Evolutionary conservation across 1,284 basidiomycete species (phyloP), one percentile per base, ranked within the genome.

Genomic region (Trichosporon coremiiforme): DNA sequence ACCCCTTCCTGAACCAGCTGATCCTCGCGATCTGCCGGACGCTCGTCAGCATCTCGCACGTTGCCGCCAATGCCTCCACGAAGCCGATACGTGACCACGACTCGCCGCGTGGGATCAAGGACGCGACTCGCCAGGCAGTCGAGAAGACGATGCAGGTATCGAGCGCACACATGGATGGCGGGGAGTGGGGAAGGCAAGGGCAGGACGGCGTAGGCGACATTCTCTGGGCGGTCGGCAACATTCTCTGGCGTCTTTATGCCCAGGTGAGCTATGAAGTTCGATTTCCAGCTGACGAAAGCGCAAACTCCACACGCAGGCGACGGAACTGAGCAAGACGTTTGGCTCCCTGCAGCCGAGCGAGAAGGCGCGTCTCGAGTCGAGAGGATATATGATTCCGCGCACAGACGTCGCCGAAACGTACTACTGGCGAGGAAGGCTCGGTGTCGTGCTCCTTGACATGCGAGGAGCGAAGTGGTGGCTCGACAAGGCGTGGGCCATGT

Each of bases 361-460:
- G 68, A 74, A 77, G 5, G 75, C 71, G 31, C 75, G 81, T 0
- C 55, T 81, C 4, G 62, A 69, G 1, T 66, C 76, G 0, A 72
- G 81, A 53, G 76, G 73, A 1, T 25, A 65, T 2, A 4, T 63
- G 31, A 47, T 79, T 2, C 55, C 68, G 0, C 70, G 71, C 2
- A 75, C 76, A 2, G 76, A 76, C 10, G 64, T 82, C 0, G 78
- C 76, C 17, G 75, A 82, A 72, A 77, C 72, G 65, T 81, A 80
- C 50, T 82, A 81, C 70, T 81, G 80, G 80, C 73, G 81, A n/a
- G 81, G 81, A 7, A 70, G 73, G 66, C 68, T 81, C 3, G 75
- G 76, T 8, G 75, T 81, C 17, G 74, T 79, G 7, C 68, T 82
- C 50, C 73, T 82, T 7, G 77, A 81, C 45, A 76, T 80, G 63